Evolutionary conservation across 1,139 yeast species (phyloP).

Genomic region (Diutina pseudorugosa): DNA sequence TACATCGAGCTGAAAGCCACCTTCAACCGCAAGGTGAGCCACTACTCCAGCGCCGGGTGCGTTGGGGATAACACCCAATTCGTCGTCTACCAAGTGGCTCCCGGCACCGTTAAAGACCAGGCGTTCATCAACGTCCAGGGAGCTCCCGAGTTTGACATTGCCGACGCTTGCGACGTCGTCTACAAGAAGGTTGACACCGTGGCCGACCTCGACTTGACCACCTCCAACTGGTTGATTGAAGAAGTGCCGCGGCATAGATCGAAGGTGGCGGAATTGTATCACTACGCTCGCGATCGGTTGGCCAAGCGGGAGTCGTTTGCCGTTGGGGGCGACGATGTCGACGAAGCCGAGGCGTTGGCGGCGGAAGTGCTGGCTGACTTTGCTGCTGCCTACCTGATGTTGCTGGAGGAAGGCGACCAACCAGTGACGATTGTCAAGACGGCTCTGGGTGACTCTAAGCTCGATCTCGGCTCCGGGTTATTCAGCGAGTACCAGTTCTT

Average conservation of each 20-base stretch:
- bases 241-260: neutral
- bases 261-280: neutral
- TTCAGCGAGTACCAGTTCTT: conserved; percentile 2
- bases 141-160: neutral
- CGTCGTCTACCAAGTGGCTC: neutral
- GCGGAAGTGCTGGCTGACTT: neutral
- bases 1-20: neutral
- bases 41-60: neutral
- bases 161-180: neutral
- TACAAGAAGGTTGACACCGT: neutral
- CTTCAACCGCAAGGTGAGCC: neutral
- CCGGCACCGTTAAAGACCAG: neutral
- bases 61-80: neutral
- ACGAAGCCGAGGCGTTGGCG: neutral
- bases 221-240: neutral
- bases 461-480: neutral
- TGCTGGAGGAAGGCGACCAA: neutral
- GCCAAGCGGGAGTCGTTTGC: neutral
- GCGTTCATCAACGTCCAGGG: neutral
- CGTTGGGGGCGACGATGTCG: neutral
- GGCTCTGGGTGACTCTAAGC: neutral
- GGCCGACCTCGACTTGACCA: neutral
- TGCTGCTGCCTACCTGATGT: neutral
- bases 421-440: neutral
- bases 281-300: neutral